Evolutionary conservation across 495 filamentous ascomycete species (phyloP).

Genomic region (Lepraria neglecta): DNA sequence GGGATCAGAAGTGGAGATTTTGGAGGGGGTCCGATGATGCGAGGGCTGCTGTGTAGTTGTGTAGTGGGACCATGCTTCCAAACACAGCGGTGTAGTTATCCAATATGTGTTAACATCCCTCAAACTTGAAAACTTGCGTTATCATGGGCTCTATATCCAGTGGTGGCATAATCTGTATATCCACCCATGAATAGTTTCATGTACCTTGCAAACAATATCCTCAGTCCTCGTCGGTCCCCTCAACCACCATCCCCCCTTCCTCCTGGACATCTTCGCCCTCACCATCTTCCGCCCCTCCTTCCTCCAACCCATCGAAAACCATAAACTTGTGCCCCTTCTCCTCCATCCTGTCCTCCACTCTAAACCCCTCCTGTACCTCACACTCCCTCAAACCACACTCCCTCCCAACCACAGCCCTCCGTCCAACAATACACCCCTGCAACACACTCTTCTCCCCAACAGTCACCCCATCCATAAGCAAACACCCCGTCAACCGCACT

Average conservation of each 20-base stretch:
- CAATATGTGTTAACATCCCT: no score
- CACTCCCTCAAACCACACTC: constrained; percentile 74
- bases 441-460: constrained; percentile 71
- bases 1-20: no score
- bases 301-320: constrained; percentile 69
- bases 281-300: constrained; percentile 55
- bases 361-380: constrained; percentile 78
- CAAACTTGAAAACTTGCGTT: no score
- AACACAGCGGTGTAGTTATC: no score
- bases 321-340: constrained; percentile 83
- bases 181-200: no score
- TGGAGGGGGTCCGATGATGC: no score
- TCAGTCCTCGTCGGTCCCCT: background rate
- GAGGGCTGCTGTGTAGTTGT: no score
- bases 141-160: no score
- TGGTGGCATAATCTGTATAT: no score
- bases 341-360: constrained; percentile 76
- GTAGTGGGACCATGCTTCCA: no score
- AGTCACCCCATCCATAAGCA: constrained; percentile 85
- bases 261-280: constrained; percentile 32
- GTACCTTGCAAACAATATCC: no score
- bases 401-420: constrained; percentile 65
- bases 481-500: constrained; percentile 70
- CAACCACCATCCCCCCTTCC: background rate
- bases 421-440: constrained; percentile 76